Conservation (phyloP, 306 rosid species). For the Purshia tridentata region DNA sequence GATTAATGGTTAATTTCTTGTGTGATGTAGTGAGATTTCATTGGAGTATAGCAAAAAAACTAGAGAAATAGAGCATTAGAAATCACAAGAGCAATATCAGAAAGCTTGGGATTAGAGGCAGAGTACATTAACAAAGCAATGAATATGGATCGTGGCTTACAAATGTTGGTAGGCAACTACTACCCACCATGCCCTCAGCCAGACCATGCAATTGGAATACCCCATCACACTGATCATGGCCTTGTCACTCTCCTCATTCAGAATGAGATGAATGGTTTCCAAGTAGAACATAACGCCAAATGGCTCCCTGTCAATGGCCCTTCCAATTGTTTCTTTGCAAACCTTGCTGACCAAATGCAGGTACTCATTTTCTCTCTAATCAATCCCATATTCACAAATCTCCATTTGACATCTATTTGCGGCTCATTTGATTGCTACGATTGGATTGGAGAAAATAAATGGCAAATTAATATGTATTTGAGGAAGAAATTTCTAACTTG, state of each 20-base stretch:
- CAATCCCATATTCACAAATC: too few relatives aligned
- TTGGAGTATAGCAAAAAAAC: conserved; percentile 1
- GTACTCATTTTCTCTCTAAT: conserved; percentile 1
- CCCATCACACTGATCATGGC: conserved; percentile 32
- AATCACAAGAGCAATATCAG: conserved; percentile 25
- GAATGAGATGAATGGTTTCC: conserved; percentile 32
- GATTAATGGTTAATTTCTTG: too few relatives aligned
- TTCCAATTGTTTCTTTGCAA: conserved; percentile 28
- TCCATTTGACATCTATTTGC: too few relatives aligned
- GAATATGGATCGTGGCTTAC: conserved; percentile 26
- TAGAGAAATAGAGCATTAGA: conserved; percentile 18
- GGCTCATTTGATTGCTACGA: too few relatives aligned
- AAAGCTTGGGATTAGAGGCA: conserved; percentile 34
- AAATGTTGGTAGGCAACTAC: conserved; percentile 11
- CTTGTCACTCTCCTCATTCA: conserved; percentile 19
- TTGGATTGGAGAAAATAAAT: too few relatives aligned
- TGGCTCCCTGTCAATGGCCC: conserved; percentile 26
- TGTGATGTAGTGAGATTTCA: conserved; percentile 6
- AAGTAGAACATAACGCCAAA: conserved; percentile 26
- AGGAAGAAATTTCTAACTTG: too few relatives aligned
- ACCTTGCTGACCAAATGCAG: conserved; percentile 29
- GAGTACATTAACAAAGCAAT: conserved; percentile 19
- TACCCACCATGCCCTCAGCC: conserved; percentile 42
- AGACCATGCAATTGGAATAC: conserved; percentile 27
- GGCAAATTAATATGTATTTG: too few relatives aligned